phyloP scores from a whole-genome alignment of 805 yeast species.

The Metschnikowia cubensis region DNA sequence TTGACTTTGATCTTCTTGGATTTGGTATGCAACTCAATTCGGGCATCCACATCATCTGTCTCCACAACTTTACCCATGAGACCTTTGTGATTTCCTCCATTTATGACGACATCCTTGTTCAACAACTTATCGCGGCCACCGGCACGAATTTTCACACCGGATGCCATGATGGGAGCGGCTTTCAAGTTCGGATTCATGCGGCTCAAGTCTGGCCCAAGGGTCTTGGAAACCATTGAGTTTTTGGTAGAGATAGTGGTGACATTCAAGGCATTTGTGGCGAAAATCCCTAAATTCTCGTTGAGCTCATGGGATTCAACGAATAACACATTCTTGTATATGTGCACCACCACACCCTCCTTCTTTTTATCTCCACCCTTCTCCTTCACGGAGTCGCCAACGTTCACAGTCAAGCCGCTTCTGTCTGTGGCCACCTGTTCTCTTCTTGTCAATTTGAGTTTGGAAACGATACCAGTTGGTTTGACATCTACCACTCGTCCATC shows the following conservation, averaged over 20 bases:
- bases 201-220: constrained; percentile 61
- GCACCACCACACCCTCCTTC: constrained; percentile 83
- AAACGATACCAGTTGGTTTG: constrained; percentile 77
- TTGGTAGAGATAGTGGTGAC: constrained; percentile 84
- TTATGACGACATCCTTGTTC: constrained; percentile 79
- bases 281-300: constrained; percentile 85
- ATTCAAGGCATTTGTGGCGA: constrained; percentile 70
- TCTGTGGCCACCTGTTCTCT: constrained; percentile 85
- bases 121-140: constrained; percentile 80
- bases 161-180: constrained; percentile 41
- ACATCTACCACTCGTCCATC: constrained; percentile 73
- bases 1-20: constrained; percentile 82
- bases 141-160: constrained; percentile 46
- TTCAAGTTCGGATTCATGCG: constrained; percentile 81
- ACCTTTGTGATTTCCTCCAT: constrained; percentile 93
- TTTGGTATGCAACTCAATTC: constrained; percentile 92
- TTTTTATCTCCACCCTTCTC: constrained; percentile 73
- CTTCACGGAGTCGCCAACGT: constrained; percentile 88
- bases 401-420: constrained; percentile 74
- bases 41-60: constrained; percentile 85
- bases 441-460: constrained; percentile 60
- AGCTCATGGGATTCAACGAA: constrained; percentile 79
- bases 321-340: constrained; percentile 74
- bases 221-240: constrained; percentile 59
- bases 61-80: constrained; percentile 90